Base-by-base conservation (phyloP, 495 filamentous ascomycete genomes). In the Xylaria acuta region DNA sequence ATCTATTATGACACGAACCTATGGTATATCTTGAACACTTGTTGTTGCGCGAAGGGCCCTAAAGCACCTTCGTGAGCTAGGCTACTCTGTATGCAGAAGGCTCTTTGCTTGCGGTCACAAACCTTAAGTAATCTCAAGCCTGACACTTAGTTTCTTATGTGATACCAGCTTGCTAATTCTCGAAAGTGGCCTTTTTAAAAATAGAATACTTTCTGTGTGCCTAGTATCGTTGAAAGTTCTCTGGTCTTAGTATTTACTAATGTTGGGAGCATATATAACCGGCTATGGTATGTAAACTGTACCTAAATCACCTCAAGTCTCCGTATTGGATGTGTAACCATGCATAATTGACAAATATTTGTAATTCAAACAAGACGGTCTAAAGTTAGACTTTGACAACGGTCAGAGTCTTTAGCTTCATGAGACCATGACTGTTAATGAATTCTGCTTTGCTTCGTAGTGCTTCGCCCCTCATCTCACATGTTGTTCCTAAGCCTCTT, bases 361-460 rank as follows among this genome's bases (percentile, higher is more conserved):
- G 16, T 38, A 60, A 38, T 36, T n/a, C 3, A 38, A 38, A 30
- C 34, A 16, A 0, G 7, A 60, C 1, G 34, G n/a, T 60, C 30
- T 38, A 38, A 60, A n/a, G 16, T 38, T 38, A 38, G 34, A 38
- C 58, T 1, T 38, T 11, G 5, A 38, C 16, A 22, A 60, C 58
- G 34, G 54, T 36, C 6, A 6, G 54, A 30, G 32, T 14, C 58
- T 60, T 38, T 12, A 38, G 58, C 34, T 60, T 60, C 18, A n/a
- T 38, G 32, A 60, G 38, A 60, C 58, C 58, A n/a, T 60, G 58
- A n/a, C 32, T 38, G 38, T 9, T 34, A 60, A 38, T 60, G n/a
- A 60, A 32, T 60, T 36, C 12, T 60, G 18, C 9, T 20, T 60
- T 38, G 22, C 51, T 11, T 12, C 25, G 51, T n/a, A n/a, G 2